Percentiles rank a stretch among this genome's conserved stretches.
Conservation (phyloP, 192 early-diverging fungal species). For the Cetraspora pellucida region DNA sequence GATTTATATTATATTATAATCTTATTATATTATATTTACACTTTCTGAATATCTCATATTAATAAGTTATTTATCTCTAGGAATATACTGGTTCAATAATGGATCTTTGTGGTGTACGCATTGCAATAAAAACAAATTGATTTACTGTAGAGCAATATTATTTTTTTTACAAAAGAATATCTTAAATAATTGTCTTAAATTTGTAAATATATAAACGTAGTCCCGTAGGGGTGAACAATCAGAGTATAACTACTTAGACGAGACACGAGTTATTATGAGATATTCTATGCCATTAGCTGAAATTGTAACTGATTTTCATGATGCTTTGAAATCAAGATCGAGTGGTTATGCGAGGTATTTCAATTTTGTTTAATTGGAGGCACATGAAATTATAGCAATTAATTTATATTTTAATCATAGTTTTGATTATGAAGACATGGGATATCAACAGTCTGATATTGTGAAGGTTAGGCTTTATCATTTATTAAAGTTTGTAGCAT, state of each 20-base stretch:
- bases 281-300: slow-evolving; percentile 90
- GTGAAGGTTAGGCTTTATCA: slow-evolving; percentile 60
- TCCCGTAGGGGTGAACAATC: slow-evolving; percentile 77
- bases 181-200: background rate
- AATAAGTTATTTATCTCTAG: slow-evolving; percentile 30
- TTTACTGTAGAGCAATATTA: background rate
- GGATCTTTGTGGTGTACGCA: slow-evolving; percentile 70
- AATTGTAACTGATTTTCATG: slow-evolving; percentile 94
- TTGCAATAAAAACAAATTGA: too few relatives aligned
- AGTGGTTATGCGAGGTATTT: slow-evolving; percentile 76
- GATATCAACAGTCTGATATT: slow-evolving; percentile 82
- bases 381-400: background rate
- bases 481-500: background rate
- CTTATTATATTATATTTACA: background rate
- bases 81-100: slow-evolving; percentile 76
- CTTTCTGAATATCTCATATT: background rate
- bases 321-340: slow-evolving; percentile 88
- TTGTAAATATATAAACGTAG: slow-evolving; percentile 38
- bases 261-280: slow-evolving; percentile 81
- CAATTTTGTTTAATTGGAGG: slow-evolving; percentile 10
- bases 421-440: slow-evolving; percentile 96
- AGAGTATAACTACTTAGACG: slow-evolving; percentile 90
- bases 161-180: background rate
- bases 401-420: slow-evolving; percentile 36
- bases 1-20: slow-evolving; percentile 21